Conservation (phyloP, 768 basidiomycete genomes). For the Rhizopogon salebrosus region DNA sequence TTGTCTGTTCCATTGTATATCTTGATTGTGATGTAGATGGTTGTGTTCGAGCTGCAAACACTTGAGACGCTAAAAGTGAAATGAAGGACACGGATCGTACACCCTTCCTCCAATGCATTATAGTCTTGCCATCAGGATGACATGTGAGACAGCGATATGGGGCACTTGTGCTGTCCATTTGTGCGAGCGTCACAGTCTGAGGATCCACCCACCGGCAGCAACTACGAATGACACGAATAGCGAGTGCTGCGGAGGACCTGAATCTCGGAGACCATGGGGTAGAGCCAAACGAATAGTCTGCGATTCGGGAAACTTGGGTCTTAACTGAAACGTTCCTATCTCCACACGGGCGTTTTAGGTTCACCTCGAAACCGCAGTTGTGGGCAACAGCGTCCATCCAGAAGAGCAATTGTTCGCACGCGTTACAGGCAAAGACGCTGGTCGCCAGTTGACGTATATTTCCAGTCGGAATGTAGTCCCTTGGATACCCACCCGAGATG, state of each 20-base stretch:
- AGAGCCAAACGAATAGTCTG: background rate
- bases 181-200: conserved; percentile 13
- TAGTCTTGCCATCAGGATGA: background rate
- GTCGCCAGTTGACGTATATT: conserved; percentile 20
- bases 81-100: background rate
- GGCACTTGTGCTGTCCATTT: conserved; percentile 17
- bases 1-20: background rate
- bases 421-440: conserved; percentile 21
- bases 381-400: conserved; percentile 1
- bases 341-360: background rate
- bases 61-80: background rate
- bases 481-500: conserved; percentile 15
- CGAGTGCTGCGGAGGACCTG: background rate
- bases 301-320: background rate
- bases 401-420: conserved; percentile 5
- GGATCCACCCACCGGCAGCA: conserved; percentile 12
- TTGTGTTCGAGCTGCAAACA: conserved; percentile 1
- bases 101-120: conserved; percentile 1
- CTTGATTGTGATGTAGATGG: background rate
- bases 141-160: background rate
- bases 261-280: conserved; percentile 1
- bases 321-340: background rate
- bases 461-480: conserved; percentile 13
- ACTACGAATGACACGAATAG: background rate
- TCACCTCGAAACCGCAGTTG: background rate